Conservation (phyloP, 768 basidiomycete species). For the Candolleomyces eurysporus region DNA sequence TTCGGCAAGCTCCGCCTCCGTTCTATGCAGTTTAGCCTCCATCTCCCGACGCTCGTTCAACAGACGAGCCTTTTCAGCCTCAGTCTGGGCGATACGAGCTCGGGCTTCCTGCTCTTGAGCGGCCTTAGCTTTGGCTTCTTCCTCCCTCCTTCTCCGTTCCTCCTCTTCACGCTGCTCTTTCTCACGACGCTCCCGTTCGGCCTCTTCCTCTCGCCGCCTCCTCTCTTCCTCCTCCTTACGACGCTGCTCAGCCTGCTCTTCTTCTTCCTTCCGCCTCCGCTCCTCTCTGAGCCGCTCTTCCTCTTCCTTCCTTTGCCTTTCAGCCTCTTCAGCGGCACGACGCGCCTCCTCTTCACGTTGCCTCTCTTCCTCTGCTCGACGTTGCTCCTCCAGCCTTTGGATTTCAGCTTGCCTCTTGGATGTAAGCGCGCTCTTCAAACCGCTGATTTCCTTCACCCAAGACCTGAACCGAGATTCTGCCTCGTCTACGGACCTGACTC, state of each 20-base stretch:
- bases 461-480: constrained; percentile 44
- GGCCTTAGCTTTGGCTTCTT: constrained; percentile 16
- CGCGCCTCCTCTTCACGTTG: constrained; percentile 33
- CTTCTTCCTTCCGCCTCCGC: constrained; percentile 23
- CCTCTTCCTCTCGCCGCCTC: constrained; percentile 20
- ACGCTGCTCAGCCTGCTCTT: constrained; percentile 26
- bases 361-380: constrained; percentile 30
- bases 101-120: constrained; percentile 15
- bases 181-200: constrained; percentile 26
- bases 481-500: constrained; percentile 50
- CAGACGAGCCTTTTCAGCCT: constrained; percentile 30
- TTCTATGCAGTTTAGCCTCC: constrained; percentile 28
- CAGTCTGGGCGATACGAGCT: constrained; percentile 27
- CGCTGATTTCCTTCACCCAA: constrained; percentile 46
- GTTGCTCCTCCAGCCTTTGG: constrained; percentile 36
- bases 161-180: constrained; percentile 25
- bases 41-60: constrained; percentile 33
- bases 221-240: constrained; percentile 27
- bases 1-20: constrained; percentile 29
- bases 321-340: constrained; percentile 32
- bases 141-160: constrained; percentile 21
- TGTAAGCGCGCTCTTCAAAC: constrained; percentile 38
- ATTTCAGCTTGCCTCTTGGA: constrained; percentile 43
- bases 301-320: constrained; percentile 32
- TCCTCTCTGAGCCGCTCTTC: constrained; percentile 28